phyloP scores from a whole-genome alignment of 2,329 filamentous ascomycete species.

The Cytospora schulzeri region DNA sequence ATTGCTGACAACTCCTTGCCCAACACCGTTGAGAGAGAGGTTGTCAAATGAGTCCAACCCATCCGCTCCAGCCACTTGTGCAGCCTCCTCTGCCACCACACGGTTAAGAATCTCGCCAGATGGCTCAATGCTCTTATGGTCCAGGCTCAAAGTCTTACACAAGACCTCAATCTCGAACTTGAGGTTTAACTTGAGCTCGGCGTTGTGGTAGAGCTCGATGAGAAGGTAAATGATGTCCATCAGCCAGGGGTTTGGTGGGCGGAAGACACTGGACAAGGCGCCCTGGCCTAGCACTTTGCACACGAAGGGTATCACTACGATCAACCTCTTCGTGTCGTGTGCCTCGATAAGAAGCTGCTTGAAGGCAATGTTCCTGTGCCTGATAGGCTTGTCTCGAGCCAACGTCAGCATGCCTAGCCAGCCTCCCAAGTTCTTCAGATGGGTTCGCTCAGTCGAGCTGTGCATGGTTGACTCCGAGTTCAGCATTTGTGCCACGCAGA shows the following conservation, averaged over 20 bases:
- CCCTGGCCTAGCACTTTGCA: conserved; percentile 93
- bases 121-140: conserved; percentile 88
- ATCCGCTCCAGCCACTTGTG: conserved; percentile 64
- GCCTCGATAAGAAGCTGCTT: conserved; percentile 93
- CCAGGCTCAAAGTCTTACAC: conserved; percentile 88
- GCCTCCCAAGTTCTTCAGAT: conserved; percentile 88
- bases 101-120: conserved; percentile 84
- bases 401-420: conserved; percentile 95
- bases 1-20: conserved; percentile 67
- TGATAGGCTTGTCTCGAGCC: conserved; percentile 91
- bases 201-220: conserved; percentile 90
- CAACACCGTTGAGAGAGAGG: conserved; percentile 74
- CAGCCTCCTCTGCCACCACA: conserved; percentile 62
- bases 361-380: conserved; percentile 95
- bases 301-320: conserved; percentile 94
- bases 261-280: conserved; percentile 82
- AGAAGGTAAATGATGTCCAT: conserved; percentile 94
- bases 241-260: conserved; percentile 93
- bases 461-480: conserved; percentile 88
- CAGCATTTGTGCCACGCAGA: conserved; percentile 81
- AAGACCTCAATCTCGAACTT: conserved; percentile 99
- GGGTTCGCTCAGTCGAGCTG: conserved; percentile 79
- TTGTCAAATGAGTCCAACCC: conserved; percentile 81
- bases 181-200: conserved; percentile 91
- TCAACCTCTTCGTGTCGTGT: conserved; percentile 85